These are phyloP conservation scores for Metarhizium rileyi DNA, from an alignment of 2,329 filamentous ascomycete genomes.

Conservation along the genomic window DNA sequence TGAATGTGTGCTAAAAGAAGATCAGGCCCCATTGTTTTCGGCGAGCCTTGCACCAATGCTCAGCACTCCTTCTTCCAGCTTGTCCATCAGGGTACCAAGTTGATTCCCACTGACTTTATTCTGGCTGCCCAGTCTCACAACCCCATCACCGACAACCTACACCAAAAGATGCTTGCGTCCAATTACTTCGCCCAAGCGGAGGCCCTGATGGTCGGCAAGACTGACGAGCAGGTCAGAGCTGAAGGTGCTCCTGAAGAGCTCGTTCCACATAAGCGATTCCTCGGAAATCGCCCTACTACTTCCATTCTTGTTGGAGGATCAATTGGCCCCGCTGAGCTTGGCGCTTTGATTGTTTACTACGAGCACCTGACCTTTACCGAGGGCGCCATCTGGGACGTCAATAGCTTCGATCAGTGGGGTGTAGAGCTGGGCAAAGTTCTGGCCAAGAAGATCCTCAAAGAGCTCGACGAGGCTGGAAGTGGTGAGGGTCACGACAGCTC, in stretches of 20 bases:
- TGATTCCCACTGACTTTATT: slow-evolving; percentile 98
- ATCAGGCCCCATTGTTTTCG: slow-evolving; percentile 76
- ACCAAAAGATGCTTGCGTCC: slow-evolving; percentile 92
- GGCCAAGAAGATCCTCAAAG: slow-evolving; percentile 80
- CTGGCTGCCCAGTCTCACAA: slow-evolving; percentile 95
- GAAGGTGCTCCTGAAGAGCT: slow-evolving; percentile 66
- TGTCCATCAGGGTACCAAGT: slow-evolving; percentile 96
- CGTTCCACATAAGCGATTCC: slow-evolving; percentile 97
- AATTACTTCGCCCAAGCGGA: slow-evolving; percentile 89
- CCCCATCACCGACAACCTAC: slow-evolving; percentile 80
- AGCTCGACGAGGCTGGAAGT: slow-evolving; percentile 71
- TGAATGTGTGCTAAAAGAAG: neutral
- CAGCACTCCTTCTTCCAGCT: slow-evolving; percentile 99
- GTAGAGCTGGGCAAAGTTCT: slow-evolving; percentile 95
- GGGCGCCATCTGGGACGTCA: slow-evolving; percentile 98
- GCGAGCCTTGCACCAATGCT: slow-evolving; percentile 96
- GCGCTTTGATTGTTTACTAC: slow-evolving; percentile 96
- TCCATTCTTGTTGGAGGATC: slow-evolving; percentile 81
- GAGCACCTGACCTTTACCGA: slow-evolving; percentile 98
- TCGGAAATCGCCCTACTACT: slow-evolving; percentile 94
- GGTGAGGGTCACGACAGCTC: slow-evolving; percentile 72
- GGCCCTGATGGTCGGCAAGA: slow-evolving; percentile 86
- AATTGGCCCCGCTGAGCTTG: slow-evolving; percentile 89
- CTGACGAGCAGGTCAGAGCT: slow-evolving; percentile 65
- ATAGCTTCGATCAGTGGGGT: slow-evolving; percentile 99